Evolutionary conservation across 169 alveolate genomes (phyloP), one percentile per base, ranked within the genome.

Genomic region (Cryptosporidium tyzzeri): DNA sequence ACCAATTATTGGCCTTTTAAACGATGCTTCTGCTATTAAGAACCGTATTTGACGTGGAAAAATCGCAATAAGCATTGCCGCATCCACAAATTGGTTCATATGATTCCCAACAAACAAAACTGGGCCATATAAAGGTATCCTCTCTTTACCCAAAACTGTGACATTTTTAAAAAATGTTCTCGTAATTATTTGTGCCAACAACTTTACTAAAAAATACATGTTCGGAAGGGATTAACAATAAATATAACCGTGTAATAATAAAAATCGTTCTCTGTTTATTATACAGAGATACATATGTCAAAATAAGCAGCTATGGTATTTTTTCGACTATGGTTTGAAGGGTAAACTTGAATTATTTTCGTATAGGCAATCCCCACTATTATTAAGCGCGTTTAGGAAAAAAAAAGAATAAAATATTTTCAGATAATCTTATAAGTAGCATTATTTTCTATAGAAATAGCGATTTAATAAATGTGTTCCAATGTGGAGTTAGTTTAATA

Each of bases 81-180:
- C 98, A 91, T 96, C 98, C 74, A 96, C 94, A 73, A 96, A 96
- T 85, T 96, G 98, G 91, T 96, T 96, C 94, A 95, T 96, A 87
- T 96, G 98, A 84, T 96, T 96, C 8, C 98, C 97, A 44, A 96
- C 98, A 85, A 96, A 94, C 48, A 96, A 94, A 26, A 86, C 91
- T 62, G 74, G 92, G n/a, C 73, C 75, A 48, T 86, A 86, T 39
- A 96, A 94, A 7, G 98, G 98, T 8, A 96, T 95, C 50, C 97
- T 93, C 89, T 96, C 98, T 35, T 93, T 96, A 65, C 95, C 93
- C 35, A 96, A 93, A 44, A 96, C 93, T 31, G 95, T 95, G 70
- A 95, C 96, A 67, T 94, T 93, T 80, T 91, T 94, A 91, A 95
- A 95, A 73, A 94, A 93, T 29, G 96, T 80, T 65, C 75, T 80